Evolutionary conservation across 805 yeast genomes (phyloP), one percentile per base, ranked within the genome.

Genomic region (Blastobotrys terrestris): DNA sequence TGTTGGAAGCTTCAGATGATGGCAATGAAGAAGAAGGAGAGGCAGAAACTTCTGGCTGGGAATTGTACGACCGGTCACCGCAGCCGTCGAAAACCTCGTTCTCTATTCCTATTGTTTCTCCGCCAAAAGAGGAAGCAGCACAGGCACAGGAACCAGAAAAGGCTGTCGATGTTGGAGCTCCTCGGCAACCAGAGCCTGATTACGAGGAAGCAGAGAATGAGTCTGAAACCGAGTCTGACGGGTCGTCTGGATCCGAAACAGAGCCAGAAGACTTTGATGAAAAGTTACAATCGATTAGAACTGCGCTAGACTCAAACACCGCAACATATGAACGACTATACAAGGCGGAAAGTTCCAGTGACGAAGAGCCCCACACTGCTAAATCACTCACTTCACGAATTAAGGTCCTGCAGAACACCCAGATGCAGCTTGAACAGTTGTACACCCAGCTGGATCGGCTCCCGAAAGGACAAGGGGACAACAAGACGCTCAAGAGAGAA

Each of bases 391-490:
- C 48, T 8, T 62, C 65, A n/a, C 50, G 63, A 26, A 55, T 62
- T 49, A 61, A 60, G 55, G 58, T 62, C n/a, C 52, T 62, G 39
- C 63, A 60, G 49, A 59, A 53, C 47, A 51, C 63, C 16, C 64
- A 61, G 55, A 47, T 60, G 16, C 55, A 57, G 44, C 57, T 62
- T 4, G 65, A 62, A 47, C 50, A 60, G 50, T 41, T 58, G 42
- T 60, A 58, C 46, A 59, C 59, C 14, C 51, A 57, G 42, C 61
- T 62, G 2, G 65, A 62, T 46, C 13, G 13, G 8, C 16, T 49
- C 6, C 44, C 50, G 4, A 26, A 44, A 14, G 48, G 48, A 13
- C 44, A 52, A 1, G 53, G 49, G n/a, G 54, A 46, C 4, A 21
- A 39, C 15, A 54, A 50, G 49, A 51, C 52, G 52, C 43, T 51